Base-by-base conservation (phyloP, 305 asterid genomes). In the Lippia alba region DNA sequence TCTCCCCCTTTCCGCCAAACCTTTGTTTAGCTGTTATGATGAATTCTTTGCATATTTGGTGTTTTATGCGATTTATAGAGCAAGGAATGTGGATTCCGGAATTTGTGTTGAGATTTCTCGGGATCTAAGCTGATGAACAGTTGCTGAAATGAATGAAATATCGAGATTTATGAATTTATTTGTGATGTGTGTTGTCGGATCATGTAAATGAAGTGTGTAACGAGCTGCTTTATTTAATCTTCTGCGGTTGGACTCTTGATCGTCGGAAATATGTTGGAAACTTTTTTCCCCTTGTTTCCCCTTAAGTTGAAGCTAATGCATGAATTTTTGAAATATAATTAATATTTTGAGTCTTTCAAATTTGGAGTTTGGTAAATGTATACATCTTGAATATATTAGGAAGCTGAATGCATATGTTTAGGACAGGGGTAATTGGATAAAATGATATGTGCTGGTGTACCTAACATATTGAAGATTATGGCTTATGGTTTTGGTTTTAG, bases 121-220 rank as follows among this genome's bases (percentile, higher is more conserved):
- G 56, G 80, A 79, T 74, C 77, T 74, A 65, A 59, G 61, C 14
- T 49, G 46, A 69, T 46, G 67, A 63, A 32, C 60, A 36, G 70
- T 16, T 51, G 18, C 39, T 39, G 65, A 59, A 74, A 44, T 60
- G 51, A 58, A 15, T 24, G 53, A 56, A 9, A 12, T 24, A 17
- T 48, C 16, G 72, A 53, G 46, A 62, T 70, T 67, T 66, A 3
- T 57, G 70, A 58, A 51, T 73, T 51, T 73, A 18, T 54, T 56
- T 65, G 71, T 49, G 54, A 19, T 33, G 15, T 15, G 56, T 54
- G 15, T 54, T 61, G 56, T 62, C 61, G 50, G 72, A 70, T 71
- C 60, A 66, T 40, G n/a, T 10, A 24, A 54, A 49, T 41, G 71
- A 70, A 48, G 46, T 18, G 12, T 61, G 18, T 56, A 14, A 65